Percentiles rank a stretch among this genome's conserved stretches.
Evolutionary conservation across 768 basidiomycete genomes (phyloP).

Genomic region (Suillus fuscotomentosus): DNA sequence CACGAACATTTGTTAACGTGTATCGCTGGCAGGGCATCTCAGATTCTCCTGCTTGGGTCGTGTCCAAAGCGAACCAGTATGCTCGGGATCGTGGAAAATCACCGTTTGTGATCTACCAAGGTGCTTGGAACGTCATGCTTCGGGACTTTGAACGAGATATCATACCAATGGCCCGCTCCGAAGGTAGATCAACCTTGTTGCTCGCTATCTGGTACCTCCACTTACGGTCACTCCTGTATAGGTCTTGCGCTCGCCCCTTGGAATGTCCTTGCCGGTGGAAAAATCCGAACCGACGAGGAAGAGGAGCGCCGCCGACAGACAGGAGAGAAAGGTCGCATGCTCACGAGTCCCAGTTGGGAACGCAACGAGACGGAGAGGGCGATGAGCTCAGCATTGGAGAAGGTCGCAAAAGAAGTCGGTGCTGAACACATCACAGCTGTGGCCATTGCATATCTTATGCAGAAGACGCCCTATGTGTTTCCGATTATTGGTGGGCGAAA

Average conservation of each 20-base stretch:
- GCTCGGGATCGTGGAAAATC: constrained; percentile 36
- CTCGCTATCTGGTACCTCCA: neutral
- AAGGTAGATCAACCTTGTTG: constrained; percentile 32
- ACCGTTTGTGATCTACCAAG: constrained; percentile 43
- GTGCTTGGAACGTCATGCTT: constrained; percentile 28
- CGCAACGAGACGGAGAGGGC: constrained; percentile 39
- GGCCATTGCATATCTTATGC: constrained; percentile 52
- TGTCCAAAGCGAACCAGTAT: constrained; percentile 36
- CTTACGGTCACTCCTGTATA: constrained; percentile 19
- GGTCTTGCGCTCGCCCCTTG: constrained; percentile 42
- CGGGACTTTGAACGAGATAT: constrained; percentile 41
- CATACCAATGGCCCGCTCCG: constrained; percentile 29
- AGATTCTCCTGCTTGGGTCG: constrained; percentile 38
- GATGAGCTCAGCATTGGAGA: constrained; percentile 34
- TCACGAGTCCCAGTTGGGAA: constrained; percentile 26
- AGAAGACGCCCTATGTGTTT: constrained; percentile 46
- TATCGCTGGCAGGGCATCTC: constrained; percentile 26
- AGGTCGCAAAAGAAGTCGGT: constrained; percentile 38
- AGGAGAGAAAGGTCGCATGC: constrained; percentile 25
- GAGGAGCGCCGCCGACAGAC: constrained; percentile 19
- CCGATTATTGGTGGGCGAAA: constrained; percentile 51
- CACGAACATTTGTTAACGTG: neutral
- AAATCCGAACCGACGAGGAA: constrained; percentile 27
- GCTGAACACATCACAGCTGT: constrained; percentile 35
- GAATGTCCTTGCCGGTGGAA: constrained; percentile 35